phyloP scores from a whole-genome alignment of 768 basidiomycete genomes.

The Mycena latifolia region DNA sequence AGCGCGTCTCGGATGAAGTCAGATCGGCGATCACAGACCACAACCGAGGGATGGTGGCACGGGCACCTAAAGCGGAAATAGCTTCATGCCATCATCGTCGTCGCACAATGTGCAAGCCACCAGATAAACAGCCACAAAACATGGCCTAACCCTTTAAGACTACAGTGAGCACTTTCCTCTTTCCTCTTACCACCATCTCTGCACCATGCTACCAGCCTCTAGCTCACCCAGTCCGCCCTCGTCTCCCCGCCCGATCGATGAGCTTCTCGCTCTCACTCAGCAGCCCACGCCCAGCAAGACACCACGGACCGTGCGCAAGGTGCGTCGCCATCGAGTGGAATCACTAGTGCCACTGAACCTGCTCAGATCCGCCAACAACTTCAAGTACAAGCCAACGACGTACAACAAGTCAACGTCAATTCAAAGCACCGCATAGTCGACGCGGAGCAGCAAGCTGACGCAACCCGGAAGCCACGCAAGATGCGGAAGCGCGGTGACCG shows the following conservation, averaged over 20 bases:
- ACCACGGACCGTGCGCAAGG: background rate
- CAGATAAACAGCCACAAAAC: too few relatives aligned
- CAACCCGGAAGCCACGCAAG: background rate
- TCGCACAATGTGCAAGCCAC: too few relatives aligned
- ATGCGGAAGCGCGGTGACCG: constrained; percentile 1
- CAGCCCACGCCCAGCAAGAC: background rate
- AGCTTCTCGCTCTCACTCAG: background rate
- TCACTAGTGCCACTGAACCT: background rate
- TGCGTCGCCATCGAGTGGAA: background rate
- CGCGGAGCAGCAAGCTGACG: constrained; percentile 2
- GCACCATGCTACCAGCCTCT: background rate
- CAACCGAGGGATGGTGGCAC: too few relatives aligned
- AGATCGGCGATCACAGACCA: too few relatives aligned
- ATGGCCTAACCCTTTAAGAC: too few relatives aligned
- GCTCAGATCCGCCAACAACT: background rate
- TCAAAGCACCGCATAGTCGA: background rate
- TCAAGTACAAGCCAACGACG: background rate
- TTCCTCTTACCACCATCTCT: background rate
- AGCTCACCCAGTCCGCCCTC: background rate
- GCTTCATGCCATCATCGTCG: too few relatives aligned
- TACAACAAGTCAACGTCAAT: background rate
- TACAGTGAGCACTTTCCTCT: too few relatives aligned
- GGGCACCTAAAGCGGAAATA: too few relatives aligned
- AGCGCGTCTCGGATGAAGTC: too few relatives aligned
- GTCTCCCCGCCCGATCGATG: background rate